Conservation (phyloP, 495 filamentous ascomycete species). For the Aspergillus avenaceus region DNA sequence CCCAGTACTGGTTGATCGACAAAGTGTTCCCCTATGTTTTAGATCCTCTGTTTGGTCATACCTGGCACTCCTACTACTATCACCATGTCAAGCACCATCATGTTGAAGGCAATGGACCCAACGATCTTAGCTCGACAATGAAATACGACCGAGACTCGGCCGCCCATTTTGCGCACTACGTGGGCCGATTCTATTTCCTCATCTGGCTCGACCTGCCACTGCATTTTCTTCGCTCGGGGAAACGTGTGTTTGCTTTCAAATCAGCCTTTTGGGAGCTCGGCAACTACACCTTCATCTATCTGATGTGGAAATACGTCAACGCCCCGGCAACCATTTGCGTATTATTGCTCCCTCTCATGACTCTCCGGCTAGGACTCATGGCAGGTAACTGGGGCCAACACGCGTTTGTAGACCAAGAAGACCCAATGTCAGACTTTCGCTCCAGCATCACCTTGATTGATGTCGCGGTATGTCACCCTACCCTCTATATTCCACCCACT, state of each 20-base stretch:
- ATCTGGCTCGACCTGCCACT: conserved; percentile 70
- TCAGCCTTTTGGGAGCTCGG: conserved; percentile 53
- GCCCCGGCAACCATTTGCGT: conserved; percentile 53
- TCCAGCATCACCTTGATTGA: conserved; percentile 72
- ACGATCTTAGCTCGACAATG: conserved; percentile 71
- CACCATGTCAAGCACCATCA: conserved; percentile 86
- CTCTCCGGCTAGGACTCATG: conserved; percentile 63
- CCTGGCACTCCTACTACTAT: conserved; percentile 80
- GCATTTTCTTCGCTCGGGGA: conserved; percentile 62
- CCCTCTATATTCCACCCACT: background rate
- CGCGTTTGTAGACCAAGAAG: conserved; percentile 64
- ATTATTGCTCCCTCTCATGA: conserved; percentile 54
- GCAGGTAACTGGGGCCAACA: conserved; percentile 76
- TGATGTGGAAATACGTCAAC: conserved; percentile 43
- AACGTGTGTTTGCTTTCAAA: conserved; percentile 46
- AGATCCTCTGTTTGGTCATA: conserved; percentile 75
- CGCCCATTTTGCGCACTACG: conserved; percentile 60
- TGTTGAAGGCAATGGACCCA: conserved; percentile 74
- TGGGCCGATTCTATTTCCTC: conserved; percentile 66
- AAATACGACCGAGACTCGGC: conserved; percentile 69
- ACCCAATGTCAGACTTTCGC: conserved; percentile 65
- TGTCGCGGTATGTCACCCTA: conserved; percentile 52
- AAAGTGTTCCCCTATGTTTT: conserved; percentile 64
- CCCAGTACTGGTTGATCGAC: conserved; percentile 50
- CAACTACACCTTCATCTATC: conserved; percentile 46